Evolutionary conservation across 345 rosid species (phyloP).

Genomic region (Kernera saxatilis): DNA sequence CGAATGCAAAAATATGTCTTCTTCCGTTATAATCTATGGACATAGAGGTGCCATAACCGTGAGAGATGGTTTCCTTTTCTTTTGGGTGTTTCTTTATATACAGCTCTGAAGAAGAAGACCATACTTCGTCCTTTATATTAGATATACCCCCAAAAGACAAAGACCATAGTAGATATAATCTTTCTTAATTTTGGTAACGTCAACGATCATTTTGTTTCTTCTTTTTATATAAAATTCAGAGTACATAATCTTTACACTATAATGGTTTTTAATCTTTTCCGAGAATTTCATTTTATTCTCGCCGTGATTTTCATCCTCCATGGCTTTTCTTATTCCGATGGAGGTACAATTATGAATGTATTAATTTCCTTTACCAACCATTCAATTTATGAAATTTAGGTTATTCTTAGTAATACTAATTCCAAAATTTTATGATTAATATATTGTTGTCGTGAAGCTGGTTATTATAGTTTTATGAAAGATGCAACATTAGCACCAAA

Average conservation of each 20-base stretch:
- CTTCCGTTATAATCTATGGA: too few species aligned
- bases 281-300: not conserved
- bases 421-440: not conserved
- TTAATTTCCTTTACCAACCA: not conserved
- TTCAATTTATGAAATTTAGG: not conserved
- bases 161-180: too few species aligned
- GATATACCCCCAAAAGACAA: too few species aligned
- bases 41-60: too few species aligned
- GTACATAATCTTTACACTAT: not conserved
- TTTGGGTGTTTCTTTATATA: too few species aligned
- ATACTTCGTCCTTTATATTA: too few species aligned
- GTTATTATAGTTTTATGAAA: conserved; percentile 37
- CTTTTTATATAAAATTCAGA: too few species aligned
- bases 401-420: not conserved
- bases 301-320: not conserved
- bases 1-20: too few species aligned
- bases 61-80: too few species aligned
- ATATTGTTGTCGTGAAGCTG: not conserved
- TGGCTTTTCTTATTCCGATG: conserved; percentile 1
- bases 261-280: not conserved
- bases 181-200: too few species aligned
- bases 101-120: too few species aligned
- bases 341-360: conserved; percentile 5
- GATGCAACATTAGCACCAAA: conserved; percentile 49
- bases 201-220: too few species aligned